Evolutionary conservation across 768 basidiomycete species (phyloP).

Genomic region (Leucosporidium creatinivorum): DNA sequence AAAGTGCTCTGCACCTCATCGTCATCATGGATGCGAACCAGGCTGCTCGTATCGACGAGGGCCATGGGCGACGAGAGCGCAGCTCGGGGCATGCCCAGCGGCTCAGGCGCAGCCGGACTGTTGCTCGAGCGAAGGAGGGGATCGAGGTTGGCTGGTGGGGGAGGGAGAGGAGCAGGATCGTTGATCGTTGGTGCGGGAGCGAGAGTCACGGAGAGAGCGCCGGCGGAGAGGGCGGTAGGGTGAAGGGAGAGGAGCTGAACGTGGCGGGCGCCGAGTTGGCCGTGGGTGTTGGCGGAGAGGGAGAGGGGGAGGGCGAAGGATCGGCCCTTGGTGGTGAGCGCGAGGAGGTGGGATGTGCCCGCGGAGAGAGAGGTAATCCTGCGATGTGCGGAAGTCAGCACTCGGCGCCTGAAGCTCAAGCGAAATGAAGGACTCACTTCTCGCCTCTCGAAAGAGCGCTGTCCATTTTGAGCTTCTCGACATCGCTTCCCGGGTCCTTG

Average conservation of each 20-base stretch:
- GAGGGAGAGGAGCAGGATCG: slow-evolving; percentile 40
- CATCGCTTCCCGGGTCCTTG: slow-evolving; percentile 51
- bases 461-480: slow-evolving; percentile 55
- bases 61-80: too few species aligned
- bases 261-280: slow-evolving; percentile 73
- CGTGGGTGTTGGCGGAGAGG: slow-evolving; percentile 65
- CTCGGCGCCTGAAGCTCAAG: background rate
- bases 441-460: slow-evolving; percentile 58
- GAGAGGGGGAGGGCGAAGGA: slow-evolving; percentile 70
- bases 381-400: background rate
- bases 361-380: slow-evolving; percentile 69
- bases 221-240: slow-evolving; percentile 7
- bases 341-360: slow-evolving; percentile 54
- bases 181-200: slow-evolving; percentile 25
- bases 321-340: slow-evolving; percentile 53
- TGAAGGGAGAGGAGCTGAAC: slow-evolving; percentile 46
- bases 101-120: slow-evolving; percentile 43
- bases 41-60: background rate
- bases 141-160: slow-evolving; percentile 55
- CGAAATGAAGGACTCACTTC: slow-evolving; percentile 47
- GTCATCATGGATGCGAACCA: slow-evolving; percentile 6
- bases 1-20: slow-evolving; percentile 38
- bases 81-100: too few species aligned
- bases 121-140: slow-evolving; percentile 44
- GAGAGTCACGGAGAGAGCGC: slow-evolving; percentile 34